These are phyloP conservation scores for Suhomyces wounanorum DNA, from an alignment of 1,139 yeast genomes.

Conservation along the genomic window DNA sequence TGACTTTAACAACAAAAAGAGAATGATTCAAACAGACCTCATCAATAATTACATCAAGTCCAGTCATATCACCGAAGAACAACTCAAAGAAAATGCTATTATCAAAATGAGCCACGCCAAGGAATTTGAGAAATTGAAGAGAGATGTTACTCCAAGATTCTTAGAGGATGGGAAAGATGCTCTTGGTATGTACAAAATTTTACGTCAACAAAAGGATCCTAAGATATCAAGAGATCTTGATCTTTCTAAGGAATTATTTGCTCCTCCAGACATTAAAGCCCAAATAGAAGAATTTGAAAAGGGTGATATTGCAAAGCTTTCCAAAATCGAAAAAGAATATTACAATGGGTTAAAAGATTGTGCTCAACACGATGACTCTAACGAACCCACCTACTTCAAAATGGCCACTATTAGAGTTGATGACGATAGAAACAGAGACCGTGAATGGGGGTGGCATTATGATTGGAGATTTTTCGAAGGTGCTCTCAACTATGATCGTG, in stretches of 20 bases:
- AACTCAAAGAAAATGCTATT: conserved; percentile 16
- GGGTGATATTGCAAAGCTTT: conserved; percentile 9
- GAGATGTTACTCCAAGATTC: conserved; percentile 21
- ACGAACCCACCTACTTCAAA: conserved; percentile 23
- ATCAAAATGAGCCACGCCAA: conserved; percentile 24
- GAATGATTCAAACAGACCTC: conserved; percentile 18
- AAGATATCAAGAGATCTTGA: conserved; percentile 21
- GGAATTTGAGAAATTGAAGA: conserved; percentile 22
- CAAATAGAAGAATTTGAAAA: conserved; percentile 24
- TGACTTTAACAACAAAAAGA: conserved; percentile 17
- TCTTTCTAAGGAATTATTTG: conserved; percentile 25
- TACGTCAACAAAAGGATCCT: conserved; percentile 19
- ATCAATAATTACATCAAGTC: conserved; percentile 13
- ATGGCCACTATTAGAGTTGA: conserved; percentile 20
- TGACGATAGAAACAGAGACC: conserved; percentile 19
- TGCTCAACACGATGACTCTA: conserved; percentile 12
- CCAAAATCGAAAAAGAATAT: conserved; percentile 14
- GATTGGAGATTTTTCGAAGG: conserved; percentile 26
- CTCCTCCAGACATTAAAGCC: conserved; percentile 22
- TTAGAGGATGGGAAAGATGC: conserved; percentile 25
- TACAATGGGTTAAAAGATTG: conserved; percentile 18
- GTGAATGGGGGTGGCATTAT: conserved; percentile 35
- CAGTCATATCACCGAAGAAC: conserved; percentile 13
- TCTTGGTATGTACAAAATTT: conserved; percentile 25
- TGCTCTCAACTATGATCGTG: conserved; percentile 20